A percentile compares a stretch with the other conserved stretches of the same genome.
phyloP scores from a whole-genome alignment of 2,329 filamentous ascomycete species.

The Metarhizium brunneum region DNA sequence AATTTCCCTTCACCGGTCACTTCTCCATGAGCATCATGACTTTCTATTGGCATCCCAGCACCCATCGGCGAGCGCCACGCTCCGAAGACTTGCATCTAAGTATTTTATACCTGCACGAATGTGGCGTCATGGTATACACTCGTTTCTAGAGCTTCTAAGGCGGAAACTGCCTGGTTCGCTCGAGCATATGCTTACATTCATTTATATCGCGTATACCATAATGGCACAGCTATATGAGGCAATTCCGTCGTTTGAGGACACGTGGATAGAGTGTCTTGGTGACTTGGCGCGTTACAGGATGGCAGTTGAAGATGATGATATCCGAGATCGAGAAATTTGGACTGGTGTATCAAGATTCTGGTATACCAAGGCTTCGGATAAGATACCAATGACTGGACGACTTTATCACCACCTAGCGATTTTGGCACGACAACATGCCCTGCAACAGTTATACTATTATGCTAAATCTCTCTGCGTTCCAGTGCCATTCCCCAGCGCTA shows the following conservation, averaged over 20 bases:
- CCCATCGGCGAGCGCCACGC: slow-evolving; percentile 52
- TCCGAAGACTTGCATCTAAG: slow-evolving; percentile 63
- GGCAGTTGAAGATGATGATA: slow-evolving; percentile 73
- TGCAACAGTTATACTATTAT: slow-evolving; percentile 67
- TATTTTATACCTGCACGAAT: slow-evolving; percentile 89
- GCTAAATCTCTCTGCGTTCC: slow-evolving; percentile 60
- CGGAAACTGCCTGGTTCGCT: slow-evolving; percentile 65
- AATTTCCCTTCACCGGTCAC: slow-evolving; percentile 51
- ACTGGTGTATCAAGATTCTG: slow-evolving; percentile 69
- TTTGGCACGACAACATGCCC: slow-evolving; percentile 56
- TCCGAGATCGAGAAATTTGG: slow-evolving; percentile 71
- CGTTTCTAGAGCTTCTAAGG: slow-evolving; percentile 68
- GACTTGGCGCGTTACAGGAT: slow-evolving; percentile 78
- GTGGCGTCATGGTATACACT: slow-evolving; percentile 90
- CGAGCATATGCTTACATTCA: slow-evolving; percentile 86
- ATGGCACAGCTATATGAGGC: slow-evolving; percentile 69
- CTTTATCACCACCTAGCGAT: slow-evolving; percentile 87
- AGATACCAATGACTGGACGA: slow-evolving; percentile 63
- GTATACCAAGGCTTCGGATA: slow-evolving; percentile 77
- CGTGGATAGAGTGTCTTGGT: slow-evolving; percentile 89
- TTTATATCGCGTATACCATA: slow-evolving; percentile 84
- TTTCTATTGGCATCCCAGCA: slow-evolving; percentile 85
- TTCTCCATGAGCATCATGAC: slow-evolving; percentile 71
- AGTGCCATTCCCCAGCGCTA: slow-evolving; percentile 56
- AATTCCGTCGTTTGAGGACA: slow-evolving; percentile 72